Conservation (phyloP, 495 filamentous ascomycete genomes). For the Elasticomyces elasticus region DNA sequence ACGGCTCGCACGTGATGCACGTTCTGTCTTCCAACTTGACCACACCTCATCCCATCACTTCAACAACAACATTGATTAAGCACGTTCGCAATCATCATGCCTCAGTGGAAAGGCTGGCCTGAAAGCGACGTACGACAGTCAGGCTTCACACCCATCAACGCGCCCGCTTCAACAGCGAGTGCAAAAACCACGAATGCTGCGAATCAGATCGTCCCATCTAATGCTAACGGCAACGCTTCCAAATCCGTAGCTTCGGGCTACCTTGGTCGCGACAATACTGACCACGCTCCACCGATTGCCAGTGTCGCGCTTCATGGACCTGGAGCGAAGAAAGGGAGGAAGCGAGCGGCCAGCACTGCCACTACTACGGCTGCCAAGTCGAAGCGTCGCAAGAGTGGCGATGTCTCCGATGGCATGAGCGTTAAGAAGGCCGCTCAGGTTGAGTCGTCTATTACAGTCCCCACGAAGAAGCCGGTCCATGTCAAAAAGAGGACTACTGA, state of each 20-base stretch:
- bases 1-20: too few species aligned
- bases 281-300: background rate
- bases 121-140: background rate
- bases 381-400: constrained; percentile 11
- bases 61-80: background rate
- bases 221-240: background rate
- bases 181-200: background rate
- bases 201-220: background rate
- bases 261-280: background rate
- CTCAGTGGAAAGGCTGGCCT: constrained; percentile 10
- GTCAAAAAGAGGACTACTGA: background rate
- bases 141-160: constrained; percentile 13
- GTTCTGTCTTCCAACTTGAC: background rate
- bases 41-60: background rate
- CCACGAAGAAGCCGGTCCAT: background rate
- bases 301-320: background rate
- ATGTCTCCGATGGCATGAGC: constrained; percentile 7
- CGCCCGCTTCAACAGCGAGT: constrained; percentile 4
- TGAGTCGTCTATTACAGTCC: background rate
- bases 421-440: background rate
- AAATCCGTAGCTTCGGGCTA: background rate
- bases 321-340: constrained; percentile 5
- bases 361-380: background rate
- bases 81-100: constrained; percentile 7
- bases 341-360: background rate